A percentile compares a stretch with the other conserved stretches of the same genome.
These are phyloP conservation scores for Citrus medica DNA, from an alignment of 345 rosid species.

Conservation along the genomic window DNA sequence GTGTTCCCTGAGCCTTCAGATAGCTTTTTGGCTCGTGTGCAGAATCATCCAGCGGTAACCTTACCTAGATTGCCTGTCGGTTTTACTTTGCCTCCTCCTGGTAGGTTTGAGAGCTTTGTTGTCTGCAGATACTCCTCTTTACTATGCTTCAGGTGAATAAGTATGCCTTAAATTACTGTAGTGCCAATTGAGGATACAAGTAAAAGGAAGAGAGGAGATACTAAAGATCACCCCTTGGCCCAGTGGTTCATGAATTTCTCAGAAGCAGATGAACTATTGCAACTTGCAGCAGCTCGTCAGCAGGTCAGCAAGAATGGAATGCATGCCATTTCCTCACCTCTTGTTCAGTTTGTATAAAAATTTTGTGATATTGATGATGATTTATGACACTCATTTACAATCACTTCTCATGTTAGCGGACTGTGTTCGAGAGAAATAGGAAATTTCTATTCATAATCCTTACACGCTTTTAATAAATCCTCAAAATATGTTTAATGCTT, in stretches of 20 bases:
- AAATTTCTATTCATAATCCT: not conserved
- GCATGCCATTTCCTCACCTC: not conserved
- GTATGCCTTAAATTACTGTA: slow-evolving; percentile 16
- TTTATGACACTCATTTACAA: not conserved
- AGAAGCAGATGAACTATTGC: slow-evolving; percentile 67
- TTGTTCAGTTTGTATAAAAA: not conserved
- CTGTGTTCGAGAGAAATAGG: not conserved
- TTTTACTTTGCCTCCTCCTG: slow-evolving; percentile 49
- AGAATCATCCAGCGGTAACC: slow-evolving; percentile 59
- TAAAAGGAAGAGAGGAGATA: slow-evolving; percentile 53
- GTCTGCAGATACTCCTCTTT: slow-evolving; percentile 7
- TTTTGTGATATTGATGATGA: not conserved
- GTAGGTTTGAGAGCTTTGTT: slow-evolving; percentile 29
- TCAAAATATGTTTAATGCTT: not conserved
- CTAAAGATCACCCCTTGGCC: slow-evolving; percentile 54
- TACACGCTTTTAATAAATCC: not conserved
- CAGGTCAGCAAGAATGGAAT: slow-evolving; percentile 36
- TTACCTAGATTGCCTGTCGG: slow-evolving; percentile 65
- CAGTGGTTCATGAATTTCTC: slow-evolving; percentile 66
- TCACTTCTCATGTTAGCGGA: not conserved
- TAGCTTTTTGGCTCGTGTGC: slow-evolving; percentile 54
- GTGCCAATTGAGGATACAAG: slow-evolving; percentile 40
- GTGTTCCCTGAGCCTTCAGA: slow-evolving; percentile 71
- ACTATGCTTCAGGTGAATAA: slow-evolving; percentile 1
- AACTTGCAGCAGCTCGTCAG: slow-evolving; percentile 71